phyloP scores from a whole-genome alignment of 352 stramenopile species.

The Phytophthora multivora region DNA sequence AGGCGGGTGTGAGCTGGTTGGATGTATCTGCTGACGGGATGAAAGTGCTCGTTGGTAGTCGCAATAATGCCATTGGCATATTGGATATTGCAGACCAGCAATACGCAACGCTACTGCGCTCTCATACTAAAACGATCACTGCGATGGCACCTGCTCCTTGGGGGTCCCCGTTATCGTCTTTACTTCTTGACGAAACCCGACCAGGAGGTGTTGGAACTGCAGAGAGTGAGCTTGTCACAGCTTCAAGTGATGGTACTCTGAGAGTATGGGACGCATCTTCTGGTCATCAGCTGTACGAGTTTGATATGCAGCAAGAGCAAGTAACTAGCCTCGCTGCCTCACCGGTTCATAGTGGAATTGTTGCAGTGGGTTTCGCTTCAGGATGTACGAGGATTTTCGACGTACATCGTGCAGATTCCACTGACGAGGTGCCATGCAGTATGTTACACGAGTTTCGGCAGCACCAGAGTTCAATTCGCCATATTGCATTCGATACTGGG shows the following conservation, averaged over 20 bases:
- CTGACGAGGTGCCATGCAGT: constrained; percentile 6
- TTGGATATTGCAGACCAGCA: constrained; percentile 83
- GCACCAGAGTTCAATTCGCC: constrained; percentile 73
- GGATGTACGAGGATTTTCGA: constrained; percentile 88
- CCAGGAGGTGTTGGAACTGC: background rate
- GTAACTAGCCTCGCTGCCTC: constrained; percentile 70
- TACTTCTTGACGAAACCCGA: constrained; percentile 22
- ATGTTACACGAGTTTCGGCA: constrained; percentile 85
- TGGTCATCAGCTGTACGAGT: constrained; percentile 83
- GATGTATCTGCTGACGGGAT: constrained; percentile 84
- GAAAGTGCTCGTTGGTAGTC: constrained; percentile 72
- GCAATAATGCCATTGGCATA: constrained; percentile 80
- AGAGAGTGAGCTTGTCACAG: constrained; percentile 60
- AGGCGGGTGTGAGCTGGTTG: constrained; percentile 63
- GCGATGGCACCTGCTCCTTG: constrained; percentile 39
- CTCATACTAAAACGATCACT: constrained; percentile 65
- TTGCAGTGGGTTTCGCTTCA: constrained; percentile 81
- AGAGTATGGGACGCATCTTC: constrained; percentile 79
- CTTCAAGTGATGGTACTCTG: constrained; percentile 76
- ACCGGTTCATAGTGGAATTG: constrained; percentile 37
- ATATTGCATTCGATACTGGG: constrained; percentile 57
- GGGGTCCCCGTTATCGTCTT: constrained; percentile 22
- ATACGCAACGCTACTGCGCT: constrained; percentile 84
- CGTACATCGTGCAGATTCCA: constrained; percentile 32
- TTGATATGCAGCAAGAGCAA: constrained; percentile 69